Evolutionary conservation across 495 filamentous ascomycete genomes (phyloP).

Genomic region (Cryomyces antarcticus): DNA sequence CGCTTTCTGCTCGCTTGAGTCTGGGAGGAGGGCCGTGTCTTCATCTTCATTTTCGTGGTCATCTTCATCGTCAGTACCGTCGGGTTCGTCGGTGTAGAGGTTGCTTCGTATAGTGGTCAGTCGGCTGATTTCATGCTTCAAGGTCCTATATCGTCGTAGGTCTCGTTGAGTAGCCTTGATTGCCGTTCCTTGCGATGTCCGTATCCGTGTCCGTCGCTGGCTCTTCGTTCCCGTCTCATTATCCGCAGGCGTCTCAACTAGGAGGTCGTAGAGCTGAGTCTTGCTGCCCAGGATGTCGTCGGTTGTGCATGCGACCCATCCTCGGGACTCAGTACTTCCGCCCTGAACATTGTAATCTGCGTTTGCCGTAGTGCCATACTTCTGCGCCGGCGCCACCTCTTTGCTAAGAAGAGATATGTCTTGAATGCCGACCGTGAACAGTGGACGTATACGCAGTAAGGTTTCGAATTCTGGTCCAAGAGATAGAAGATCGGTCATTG

Average conservation of each 20-base stretch:
- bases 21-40: conserved; percentile 11
- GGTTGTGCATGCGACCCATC: conserved; percentile 89
- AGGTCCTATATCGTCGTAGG: conserved; percentile 51
- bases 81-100: conserved; percentile 4
- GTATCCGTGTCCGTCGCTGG: conserved; percentile 57
- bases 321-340: conserved; percentile 13
- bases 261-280: conserved; percentile 63
- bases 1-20: not conserved
- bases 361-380: not conserved
- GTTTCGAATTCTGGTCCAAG: conserved; percentile 26
- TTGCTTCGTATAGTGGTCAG: conserved; percentile 17
- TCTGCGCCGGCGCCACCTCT: conserved; percentile 11
- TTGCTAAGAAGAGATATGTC: conserved; percentile 65
- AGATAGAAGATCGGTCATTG: conserved; percentile 38
- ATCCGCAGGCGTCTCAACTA: conserved; percentile 55
- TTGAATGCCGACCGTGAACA: conserved; percentile 82
- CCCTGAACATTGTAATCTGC: not conserved
- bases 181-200: conserved; percentile 32
- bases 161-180: conserved; percentile 88
- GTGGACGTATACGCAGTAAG: conserved; percentile 50
- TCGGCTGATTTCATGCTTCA: conserved; percentile 45
- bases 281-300: conserved; percentile 81
- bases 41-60: conserved; percentile 11
- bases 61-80: conserved; percentile 5
- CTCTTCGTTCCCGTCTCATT: conserved; percentile 34